Base-by-base conservation (phyloP, 257 asterid genomes). In the Leptodermis oblonga region DNA sequence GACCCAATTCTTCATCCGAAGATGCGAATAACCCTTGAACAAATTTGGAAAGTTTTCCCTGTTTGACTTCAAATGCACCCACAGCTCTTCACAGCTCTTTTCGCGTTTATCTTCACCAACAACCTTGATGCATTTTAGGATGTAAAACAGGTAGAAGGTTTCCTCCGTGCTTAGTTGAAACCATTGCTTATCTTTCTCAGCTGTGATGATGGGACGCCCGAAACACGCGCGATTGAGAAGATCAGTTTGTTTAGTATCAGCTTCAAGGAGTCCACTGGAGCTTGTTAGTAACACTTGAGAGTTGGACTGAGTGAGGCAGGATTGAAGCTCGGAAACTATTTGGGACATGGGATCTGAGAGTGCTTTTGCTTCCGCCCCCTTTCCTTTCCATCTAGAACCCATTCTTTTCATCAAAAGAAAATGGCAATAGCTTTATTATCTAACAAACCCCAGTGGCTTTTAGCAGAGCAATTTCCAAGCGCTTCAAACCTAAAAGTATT, bases 1-100 rank as follows among this genome's bases (percentile, higher is more conserved):
- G 61, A 90, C 94, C 97, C 97, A 91, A 60, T 87, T 88, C 78
- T 91, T 92, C 70, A 62, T 62, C 15, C 98, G 87, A 53, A 92
- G 98, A 82, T 88, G 96, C 43, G 82, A 76, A 80, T 88, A 92
- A 0, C 83, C 96, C 78, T 78, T 86, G 65, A 67, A 84, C 11
- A 82, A 34, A 62, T 71, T 28, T 0, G 84, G 75, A 71, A 90
- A 88, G 23, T 65, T 67, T 18, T 73, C 72, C 60, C 43, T 82
- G 76, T 76, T 77, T 49, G 87, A 65, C 23, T 68, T 59, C 83
- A 80, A 77, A 70, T 77, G 77, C 59, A 20, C 68, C 92, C 92
- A 91, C 61, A 88, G 49, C 77, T 88, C 86, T 28, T 78, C 85
- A 10, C 68, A 78, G 52, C 39, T 73, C 71, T 71, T 77, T 5